Percentiles rank a stretch among this genome's conserved stretches.
Conservation (phyloP, 768 basidiomycete genomes). For the Tremella fuciformis region DNA sequence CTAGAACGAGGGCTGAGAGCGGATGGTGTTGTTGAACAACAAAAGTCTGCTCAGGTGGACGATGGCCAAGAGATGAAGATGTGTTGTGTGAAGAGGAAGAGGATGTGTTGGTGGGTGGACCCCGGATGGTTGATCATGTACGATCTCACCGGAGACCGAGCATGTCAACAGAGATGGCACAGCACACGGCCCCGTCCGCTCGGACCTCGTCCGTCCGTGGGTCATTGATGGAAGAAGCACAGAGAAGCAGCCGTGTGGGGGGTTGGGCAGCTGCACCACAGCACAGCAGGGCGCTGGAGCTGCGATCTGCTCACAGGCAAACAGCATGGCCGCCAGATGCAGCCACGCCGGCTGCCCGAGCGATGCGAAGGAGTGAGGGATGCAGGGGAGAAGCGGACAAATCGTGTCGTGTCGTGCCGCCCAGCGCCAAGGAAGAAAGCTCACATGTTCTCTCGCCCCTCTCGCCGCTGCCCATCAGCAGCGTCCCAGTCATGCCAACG, state of each 20-base stretch:
- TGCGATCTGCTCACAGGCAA: not conserved
- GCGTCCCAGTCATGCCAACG: not conserved
- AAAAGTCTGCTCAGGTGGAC: no score
- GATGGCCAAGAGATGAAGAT: no score
- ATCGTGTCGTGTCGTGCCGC: not conserved
- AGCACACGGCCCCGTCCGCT: not conserved
- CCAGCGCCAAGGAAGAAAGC: not conserved
- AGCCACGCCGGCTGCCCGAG: not conserved
- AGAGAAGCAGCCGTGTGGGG: not conserved
- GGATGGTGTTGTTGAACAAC: not conserved
- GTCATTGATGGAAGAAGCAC: not conserved
- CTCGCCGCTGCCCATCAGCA: conserved; percentile 21
- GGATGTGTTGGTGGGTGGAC: not conserved
- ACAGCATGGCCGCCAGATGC: not conserved
- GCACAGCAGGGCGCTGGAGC: not conserved
- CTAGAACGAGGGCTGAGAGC: not conserved
- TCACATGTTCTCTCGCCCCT: conserved; percentile 45
- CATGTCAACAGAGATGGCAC: not conserved
- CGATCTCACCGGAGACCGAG: not conserved
- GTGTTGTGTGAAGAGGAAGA: no score
- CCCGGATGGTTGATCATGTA: not conserved
- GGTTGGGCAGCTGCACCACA: no score
- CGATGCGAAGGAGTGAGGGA: not conserved
- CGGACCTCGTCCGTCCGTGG: not conserved
- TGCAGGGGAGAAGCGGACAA: conserved; percentile 7